Base-by-base conservation (phyloP, 2,329 filamentous ascomycete species). In the Bisporella sp. region DNA sequence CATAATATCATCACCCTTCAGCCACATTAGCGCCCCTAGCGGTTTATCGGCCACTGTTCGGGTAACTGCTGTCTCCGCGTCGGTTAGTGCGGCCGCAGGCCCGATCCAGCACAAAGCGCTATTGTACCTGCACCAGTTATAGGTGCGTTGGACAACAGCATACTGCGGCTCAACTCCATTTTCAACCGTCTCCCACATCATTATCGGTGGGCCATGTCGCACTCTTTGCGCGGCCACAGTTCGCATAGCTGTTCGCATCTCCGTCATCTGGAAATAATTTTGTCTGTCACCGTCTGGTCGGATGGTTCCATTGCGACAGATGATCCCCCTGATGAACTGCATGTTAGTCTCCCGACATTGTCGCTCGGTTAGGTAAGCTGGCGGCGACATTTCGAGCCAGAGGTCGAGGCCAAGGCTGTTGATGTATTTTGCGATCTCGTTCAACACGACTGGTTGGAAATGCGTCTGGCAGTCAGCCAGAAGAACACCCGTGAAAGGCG, bases 271-370 rank as follows among this genome's bases (percentile, higher is more conserved):
- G 56, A 72, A 73, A 56, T 69, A 74, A 54, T 74, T 69, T 12
- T 69, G 61, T 29, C 67, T 62, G 32, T 69, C 61, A 2, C 72
- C 72, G 42, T 69, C 63, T 6, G 62, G 58, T 6, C 70, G 61
- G 33, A 73, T 73, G 12, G 66, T 69, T 4, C 68, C 71, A 55
- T 72, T 73, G 46, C 69, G 65, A 44, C 71, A 64, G 47, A 73
- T 65, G 42, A 73, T 45, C 5, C 72, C 71, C 1, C 58, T 57
- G 32, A 71, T 39, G 31, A 55, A 52, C 41, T 52, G 31, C 29
- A 62, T 11, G 41, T 42, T 42, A 21, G 42, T 46, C 30, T 47
- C 28, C 35, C 55, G 9, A 53, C 51, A 37, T 55, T 54, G 12
- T 40, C 9, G 39, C 12, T 59, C 52, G 3, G 41, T 44, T 12